Evolutionary conservation across 805 yeast genomes (phyloP).

Genomic region (Zygosaccharomyces bailii): DNA sequence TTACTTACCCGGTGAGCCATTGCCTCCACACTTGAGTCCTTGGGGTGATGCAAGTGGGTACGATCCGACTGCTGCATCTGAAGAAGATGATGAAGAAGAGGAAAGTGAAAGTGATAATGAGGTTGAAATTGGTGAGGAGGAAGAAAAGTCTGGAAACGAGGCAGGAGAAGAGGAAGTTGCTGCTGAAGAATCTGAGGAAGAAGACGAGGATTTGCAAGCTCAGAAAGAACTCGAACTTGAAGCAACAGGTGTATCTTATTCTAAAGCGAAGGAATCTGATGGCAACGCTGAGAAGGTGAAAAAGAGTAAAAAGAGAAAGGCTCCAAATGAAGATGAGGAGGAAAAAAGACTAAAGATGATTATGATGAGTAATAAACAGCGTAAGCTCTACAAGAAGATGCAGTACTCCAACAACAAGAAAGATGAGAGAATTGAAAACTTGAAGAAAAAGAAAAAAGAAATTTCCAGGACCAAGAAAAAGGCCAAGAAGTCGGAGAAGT

Average conservation of each 20-base stretch:
- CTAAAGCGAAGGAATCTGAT: constrained; percentile 49
- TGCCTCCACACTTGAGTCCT: constrained; percentile 97
- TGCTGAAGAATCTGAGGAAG: constrained; percentile 50
- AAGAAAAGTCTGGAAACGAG: constrained; percentile 34
- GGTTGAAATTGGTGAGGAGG: constrained; percentile 52
- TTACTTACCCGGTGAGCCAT: constrained; percentile 90
- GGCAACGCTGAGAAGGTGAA: constrained; percentile 39
- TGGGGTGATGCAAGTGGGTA: constrained; percentile 97
- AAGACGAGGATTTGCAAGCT: constrained; percentile 53
- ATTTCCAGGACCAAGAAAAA: constrained; percentile 60
- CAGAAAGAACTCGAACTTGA: constrained; percentile 87
- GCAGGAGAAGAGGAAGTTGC: constrained; percentile 40
- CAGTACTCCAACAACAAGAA: constrained; percentile 84
- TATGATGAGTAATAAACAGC: constrained; percentile 97
- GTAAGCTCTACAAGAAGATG: constrained; percentile 91
- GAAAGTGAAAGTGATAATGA: constrained; percentile 22
- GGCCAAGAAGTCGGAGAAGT: constrained; percentile 34
- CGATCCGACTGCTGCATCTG: constrained; percentile 65
- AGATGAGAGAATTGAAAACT: constrained; percentile 66
- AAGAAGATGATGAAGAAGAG: constrained; percentile 40
- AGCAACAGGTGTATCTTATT: constrained; percentile 78
- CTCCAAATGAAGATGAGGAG: constrained; percentile 51
- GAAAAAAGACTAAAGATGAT: constrained; percentile 91
- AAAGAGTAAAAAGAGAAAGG: constrained; percentile 39
- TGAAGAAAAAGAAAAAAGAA: constrained; percentile 66